These are phyloP conservation scores for Globisporangium irregulare DNA, from an alignment of 352 stramenopile species.

Conservation along the genomic window DNA sequence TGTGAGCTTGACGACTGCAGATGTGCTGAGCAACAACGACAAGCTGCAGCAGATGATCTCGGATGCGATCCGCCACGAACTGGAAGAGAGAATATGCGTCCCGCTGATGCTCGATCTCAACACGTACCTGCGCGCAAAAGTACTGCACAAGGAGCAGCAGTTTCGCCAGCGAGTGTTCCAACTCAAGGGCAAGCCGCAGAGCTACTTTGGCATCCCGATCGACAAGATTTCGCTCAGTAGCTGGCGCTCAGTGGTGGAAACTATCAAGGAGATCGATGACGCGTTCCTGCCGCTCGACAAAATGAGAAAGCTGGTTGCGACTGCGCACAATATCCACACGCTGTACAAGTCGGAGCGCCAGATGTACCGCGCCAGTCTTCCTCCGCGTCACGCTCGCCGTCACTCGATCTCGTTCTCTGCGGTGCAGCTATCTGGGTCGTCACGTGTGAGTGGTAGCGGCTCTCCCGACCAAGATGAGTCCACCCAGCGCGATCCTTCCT, in stretches of 20 bases:
- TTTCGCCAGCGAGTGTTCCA: slow-evolving; percentile 65
- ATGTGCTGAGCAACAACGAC: slow-evolving; percentile 67
- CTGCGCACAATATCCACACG: slow-evolving; percentile 69
- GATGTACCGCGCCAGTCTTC: slow-evolving; percentile 34
- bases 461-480: background rate
- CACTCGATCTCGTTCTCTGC: slow-evolving; percentile 35
- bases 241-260: slow-evolving; percentile 68
- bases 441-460: background rate
- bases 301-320: slow-evolving; percentile 75
- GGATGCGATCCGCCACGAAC: slow-evolving; percentile 78
- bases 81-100: slow-evolving; percentile 81
- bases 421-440: slow-evolving; percentile 10
- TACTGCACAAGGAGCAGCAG: slow-evolving; percentile 70
- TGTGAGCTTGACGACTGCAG: slow-evolving; percentile 54
- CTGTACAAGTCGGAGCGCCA: slow-evolving; percentile 62
- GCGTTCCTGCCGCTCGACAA: slow-evolving; percentile 81
- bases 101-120: slow-evolving; percentile 64
- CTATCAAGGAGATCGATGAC: slow-evolving; percentile 80
- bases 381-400: slow-evolving; percentile 29
- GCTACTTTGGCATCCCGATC: slow-evolving; percentile 77
- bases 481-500: slow-evolving; percentile 7
- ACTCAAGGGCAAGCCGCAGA: slow-evolving; percentile 71
- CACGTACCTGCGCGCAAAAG: slow-evolving; percentile 39
- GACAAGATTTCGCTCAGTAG: slow-evolving; percentile 77
- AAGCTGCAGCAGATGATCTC: slow-evolving; percentile 75